Evolutionary conservation across 495 filamentous ascomycete genomes (phyloP).

Genomic region (Penicillium crystallinum): DNA sequence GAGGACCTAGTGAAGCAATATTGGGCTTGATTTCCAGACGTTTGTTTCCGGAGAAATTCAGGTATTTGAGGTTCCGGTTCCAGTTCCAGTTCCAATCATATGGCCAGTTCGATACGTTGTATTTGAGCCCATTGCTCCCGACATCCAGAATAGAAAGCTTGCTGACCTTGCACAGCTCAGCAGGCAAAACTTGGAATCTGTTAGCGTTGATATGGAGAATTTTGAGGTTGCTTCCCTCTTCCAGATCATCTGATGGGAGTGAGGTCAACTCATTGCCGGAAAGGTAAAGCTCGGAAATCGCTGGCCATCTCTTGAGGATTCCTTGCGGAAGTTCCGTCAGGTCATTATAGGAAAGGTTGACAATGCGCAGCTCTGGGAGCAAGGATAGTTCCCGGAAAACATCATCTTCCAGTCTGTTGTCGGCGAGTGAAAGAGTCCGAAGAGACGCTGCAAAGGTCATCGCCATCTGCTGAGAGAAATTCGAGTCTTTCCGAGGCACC

Average conservation of each 20-base stretch:
- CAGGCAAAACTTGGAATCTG: constrained; percentile 93
- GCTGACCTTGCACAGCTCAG: constrained; percentile 89
- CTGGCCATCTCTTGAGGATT: constrained; percentile 78
- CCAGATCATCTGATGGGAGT: constrained; percentile 89
- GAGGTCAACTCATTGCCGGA: constrained; percentile 92
- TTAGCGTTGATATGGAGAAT: constrained; percentile 94
- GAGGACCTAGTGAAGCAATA: constrained; percentile 43
- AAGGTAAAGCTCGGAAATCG: constrained; percentile 86
- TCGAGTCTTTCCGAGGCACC: constrained; percentile 77
- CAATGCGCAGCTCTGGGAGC: constrained; percentile 75
- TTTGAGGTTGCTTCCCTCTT: constrained; percentile 78
- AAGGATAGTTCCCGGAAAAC: constrained; percentile 84
- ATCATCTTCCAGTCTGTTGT: constrained; percentile 90
- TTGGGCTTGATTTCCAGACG: constrained; percentile 93
- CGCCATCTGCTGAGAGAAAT: constrained; percentile 63
- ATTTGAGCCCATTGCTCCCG: constrained; percentile 94
- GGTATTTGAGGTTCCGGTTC: constrained; percentile 88
- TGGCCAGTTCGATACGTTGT: constrained; percentile 98
- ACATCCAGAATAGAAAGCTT: constrained; percentile 89
- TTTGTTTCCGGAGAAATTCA: constrained; percentile 97
- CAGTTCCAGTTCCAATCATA: constrained; percentile 99
- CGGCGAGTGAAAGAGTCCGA: constrained; percentile 78
- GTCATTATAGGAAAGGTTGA: constrained; percentile 95
- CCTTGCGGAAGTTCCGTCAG: constrained; percentile 87
- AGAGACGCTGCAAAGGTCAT: constrained; percentile 84